Evolutionary conservation across 2,329 filamentous ascomycete species (phyloP), one percentile per base, ranked within the genome.

Genomic region (Calonectria hawksworthii): DNA sequence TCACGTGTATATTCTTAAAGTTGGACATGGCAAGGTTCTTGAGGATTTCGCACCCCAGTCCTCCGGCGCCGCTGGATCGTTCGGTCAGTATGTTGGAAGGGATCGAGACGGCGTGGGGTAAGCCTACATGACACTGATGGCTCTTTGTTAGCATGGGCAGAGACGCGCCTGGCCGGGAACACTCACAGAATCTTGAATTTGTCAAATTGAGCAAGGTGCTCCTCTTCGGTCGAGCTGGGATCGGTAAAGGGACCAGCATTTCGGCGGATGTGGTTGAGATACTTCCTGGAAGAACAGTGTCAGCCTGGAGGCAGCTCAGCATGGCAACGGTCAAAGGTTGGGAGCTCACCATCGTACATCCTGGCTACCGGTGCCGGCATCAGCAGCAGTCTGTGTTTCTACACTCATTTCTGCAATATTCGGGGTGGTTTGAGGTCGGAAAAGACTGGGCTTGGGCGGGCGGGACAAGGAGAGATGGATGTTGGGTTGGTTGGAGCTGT

Each of bases 1-100:
- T 99, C 74, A 99, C 97, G 87, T 99, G 96, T 79, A 99, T 98
- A 82, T 98, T 92, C 85, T 94, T 98, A 88, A 99, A 99, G 34
- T 96, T 96, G 2, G 96, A 98, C 68, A 99, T 90, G 52, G 97
- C 97, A 41, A 99, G 90, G 82, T 99, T 95, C 88, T 99, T 99
- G 68, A 99, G 88, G 56, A 99, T 98, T 84, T 99, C 97, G 82
- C 97, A 99, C 78, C 97, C 97, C 74, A 99, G 86, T 14, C 97
- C 97, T 76, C 97, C 97, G 74, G 97, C 97, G 73, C 97, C 97
- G 79, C 96, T 98, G 18, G 82, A 79, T 51, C 9, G 21, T 63
- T 52, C 13, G 56, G 75, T 82, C 65, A 82, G 76, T 72, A 75
- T 56, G 30, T 8, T 28, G 52, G 63, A 38, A 64, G 75, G 51